Evolutionary conservation across 2,329 filamentous ascomycete genomes (phyloP), one percentile per base, ranked within the genome.

Genomic region (Canariomyces notabilis): DNA sequence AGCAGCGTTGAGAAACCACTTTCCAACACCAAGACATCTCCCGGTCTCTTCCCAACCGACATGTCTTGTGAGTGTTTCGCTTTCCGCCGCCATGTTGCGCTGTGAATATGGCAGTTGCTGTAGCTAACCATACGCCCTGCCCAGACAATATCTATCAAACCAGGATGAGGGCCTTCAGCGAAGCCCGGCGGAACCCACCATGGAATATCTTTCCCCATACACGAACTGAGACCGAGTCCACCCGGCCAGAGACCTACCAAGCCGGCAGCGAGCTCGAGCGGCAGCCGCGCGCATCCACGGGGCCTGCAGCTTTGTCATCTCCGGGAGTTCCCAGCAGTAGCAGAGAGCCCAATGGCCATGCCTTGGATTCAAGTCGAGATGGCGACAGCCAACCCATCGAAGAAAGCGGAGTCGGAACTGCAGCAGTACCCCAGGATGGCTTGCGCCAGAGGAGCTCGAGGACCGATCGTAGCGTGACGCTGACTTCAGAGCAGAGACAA

Each of bases 131-230:
- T n/a, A n/a, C n/a, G 11, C 4, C 15, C 16, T 21, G 9, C 35
- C 35, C 58, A 75, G 73, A 73, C 65, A 75, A 76, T 53, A 61
- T 65, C 34, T 70, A 65, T 55, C 63, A 61, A 42, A 67, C 70
- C 51, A 75, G 70, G 63, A 65, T 67, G 49, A 60, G 64, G 47
- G 73, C 73, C 48, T 69, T 71, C 49, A 62, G 52, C 18, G 57
- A 72, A 35, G 69, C 70, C 41, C 67, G 71, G 46, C 60, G 65
- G 40, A 64, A 67, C 45, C 63, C 68, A 18, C 56, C 59, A 18
- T 71, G 66, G 64, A 74, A 73, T 22, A 69, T 67, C 6, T 75
- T 75, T 42, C 65, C 68, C 7, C 69, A 70, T 46, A 61, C 70
- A n/a, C 52, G 59, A 18, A 70, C 65, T 64, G 59, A 52, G 16